These are phyloP conservation scores for Zoysia japonica DNA, from an alignment of 176 grass and related monocot species.

Conservation along the genomic window DNA sequence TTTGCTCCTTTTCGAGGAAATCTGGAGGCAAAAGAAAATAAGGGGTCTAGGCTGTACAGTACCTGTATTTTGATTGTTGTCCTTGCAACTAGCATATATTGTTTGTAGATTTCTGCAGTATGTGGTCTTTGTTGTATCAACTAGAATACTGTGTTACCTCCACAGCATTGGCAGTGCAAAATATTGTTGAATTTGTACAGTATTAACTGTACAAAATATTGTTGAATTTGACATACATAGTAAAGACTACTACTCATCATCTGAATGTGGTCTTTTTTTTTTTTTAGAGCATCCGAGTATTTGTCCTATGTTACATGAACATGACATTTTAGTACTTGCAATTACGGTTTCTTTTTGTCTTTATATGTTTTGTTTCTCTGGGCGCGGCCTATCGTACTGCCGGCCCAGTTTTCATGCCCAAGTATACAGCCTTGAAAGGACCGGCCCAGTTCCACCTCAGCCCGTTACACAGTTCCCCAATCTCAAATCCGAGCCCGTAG, in stretches of 20 bases:
- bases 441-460: not conserved
- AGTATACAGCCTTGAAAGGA: not conserved
- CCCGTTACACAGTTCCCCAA: not conserved
- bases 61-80: not conserved
- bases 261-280: not conserved
- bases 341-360: not conserved
- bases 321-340: not conserved
- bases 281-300: not conserved
- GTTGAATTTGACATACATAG: not conserved
- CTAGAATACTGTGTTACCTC: not conserved
- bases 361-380: not conserved
- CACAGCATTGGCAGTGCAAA: not conserved
- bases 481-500: not conserved
- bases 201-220: not conserved
- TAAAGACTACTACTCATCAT: not conserved
- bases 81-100: not conserved
- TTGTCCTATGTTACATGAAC: not conserved
- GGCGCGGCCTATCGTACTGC: not conserved
- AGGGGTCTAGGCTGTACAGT: not conserved
- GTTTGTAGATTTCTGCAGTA: not conserved
- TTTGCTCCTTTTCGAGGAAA: not conserved
- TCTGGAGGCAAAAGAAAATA: not conserved
- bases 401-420: too few relatives aligned
- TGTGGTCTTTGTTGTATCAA: not conserved
- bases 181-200: not conserved